Evolutionary conservation across 441 rosid genomes (phyloP).

Genomic region (Iberis amara): DNA sequence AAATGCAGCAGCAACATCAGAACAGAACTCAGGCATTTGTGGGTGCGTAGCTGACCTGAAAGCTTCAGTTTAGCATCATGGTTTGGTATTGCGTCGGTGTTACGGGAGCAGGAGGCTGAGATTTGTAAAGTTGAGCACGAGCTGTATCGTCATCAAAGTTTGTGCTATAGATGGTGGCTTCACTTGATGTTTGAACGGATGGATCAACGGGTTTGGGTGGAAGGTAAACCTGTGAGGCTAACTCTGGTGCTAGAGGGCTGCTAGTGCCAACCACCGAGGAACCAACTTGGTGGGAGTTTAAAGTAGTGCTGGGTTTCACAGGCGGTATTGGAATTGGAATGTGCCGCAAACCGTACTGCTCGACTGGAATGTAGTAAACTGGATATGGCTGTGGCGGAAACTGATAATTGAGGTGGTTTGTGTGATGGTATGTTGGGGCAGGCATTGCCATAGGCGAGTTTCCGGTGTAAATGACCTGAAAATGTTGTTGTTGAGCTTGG

Average conservation of each 20-base stretch:
- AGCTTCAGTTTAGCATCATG: background rate
- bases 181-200: slow-evolving; percentile 33
- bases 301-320: slow-evolving; percentile 8
- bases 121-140: slow-evolving; percentile 60
- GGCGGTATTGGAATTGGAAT: slow-evolving; percentile 12
- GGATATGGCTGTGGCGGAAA: slow-evolving; percentile 41
- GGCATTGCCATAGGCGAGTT: slow-evolving; percentile 37
- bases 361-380: slow-evolving; percentile 39
- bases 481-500: slow-evolving; percentile 39
- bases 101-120: slow-evolving; percentile 64
- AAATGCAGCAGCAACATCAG: background rate
- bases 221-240: slow-evolving; percentile 34
- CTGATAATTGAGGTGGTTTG: slow-evolving; percentile 40
- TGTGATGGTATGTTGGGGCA: slow-evolving; percentile 35
- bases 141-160: slow-evolving; percentile 50
- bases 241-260: slow-evolving; percentile 40
- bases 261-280: slow-evolving; percentile 27
- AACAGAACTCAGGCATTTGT: background rate
- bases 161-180: slow-evolving; percentile 26
- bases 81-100: background rate
- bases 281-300: slow-evolving; percentile 16
- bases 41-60: background rate
- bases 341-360: slow-evolving; percentile 25
- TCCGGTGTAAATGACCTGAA: slow-evolving; percentile 37
- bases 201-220: slow-evolving; percentile 29